phyloP scores from a whole-genome alignment of 106 monocot species.

The Vanilla planifolia region DNA sequence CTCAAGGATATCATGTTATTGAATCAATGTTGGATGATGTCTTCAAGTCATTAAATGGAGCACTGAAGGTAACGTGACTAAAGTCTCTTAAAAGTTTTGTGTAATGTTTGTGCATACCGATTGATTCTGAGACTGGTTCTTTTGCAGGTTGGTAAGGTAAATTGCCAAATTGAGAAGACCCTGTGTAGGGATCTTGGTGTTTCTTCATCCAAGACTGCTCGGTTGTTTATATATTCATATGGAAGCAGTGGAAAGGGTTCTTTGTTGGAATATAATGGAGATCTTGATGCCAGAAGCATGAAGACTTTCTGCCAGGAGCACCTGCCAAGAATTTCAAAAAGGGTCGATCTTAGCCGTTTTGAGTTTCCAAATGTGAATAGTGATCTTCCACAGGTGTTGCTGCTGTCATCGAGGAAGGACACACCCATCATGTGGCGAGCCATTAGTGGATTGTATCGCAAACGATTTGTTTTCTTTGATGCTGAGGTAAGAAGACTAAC shows the following conservation, averaged over 20 bases:
- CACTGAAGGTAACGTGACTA: slow-evolving; percentile 78
- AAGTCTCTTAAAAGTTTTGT: no score
- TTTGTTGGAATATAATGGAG: slow-evolving; percentile 62
- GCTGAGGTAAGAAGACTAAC: slow-evolving; percentile 50
- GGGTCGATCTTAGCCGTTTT: slow-evolving; percentile 39
- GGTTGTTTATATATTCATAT: slow-evolving; percentile 68
- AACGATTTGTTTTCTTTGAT: slow-evolving; percentile 65
- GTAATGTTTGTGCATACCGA: no score
- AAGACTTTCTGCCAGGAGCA: slow-evolving; percentile 75
- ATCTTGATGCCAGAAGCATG: slow-evolving; percentile 41
- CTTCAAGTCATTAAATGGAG: slow-evolving; percentile 54
- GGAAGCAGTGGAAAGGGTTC: slow-evolving; percentile 35
- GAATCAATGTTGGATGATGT: slow-evolving; percentile 71
- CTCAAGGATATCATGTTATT: slow-evolving; percentile 35
- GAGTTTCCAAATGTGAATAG: slow-evolving; percentile 29
- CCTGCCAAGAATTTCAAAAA: slow-evolving; percentile 73
- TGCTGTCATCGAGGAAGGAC: slow-evolving; percentile 82
- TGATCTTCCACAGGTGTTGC: slow-evolving; percentile 70
- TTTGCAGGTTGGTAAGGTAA: slow-evolving; percentile 68
- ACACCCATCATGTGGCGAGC: slow-evolving; percentile 86
- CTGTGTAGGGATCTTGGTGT: slow-evolving; percentile 76
- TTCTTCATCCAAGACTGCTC: slow-evolving; percentile 24
- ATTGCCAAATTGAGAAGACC: slow-evolving; percentile 54
- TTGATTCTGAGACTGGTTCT: no score
- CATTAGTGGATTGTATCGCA: slow-evolving; percentile 71